Evolutionary conservation across 768 basidiomycete genomes (phyloP).

Genomic region (Amyloporia xantha): DNA sequence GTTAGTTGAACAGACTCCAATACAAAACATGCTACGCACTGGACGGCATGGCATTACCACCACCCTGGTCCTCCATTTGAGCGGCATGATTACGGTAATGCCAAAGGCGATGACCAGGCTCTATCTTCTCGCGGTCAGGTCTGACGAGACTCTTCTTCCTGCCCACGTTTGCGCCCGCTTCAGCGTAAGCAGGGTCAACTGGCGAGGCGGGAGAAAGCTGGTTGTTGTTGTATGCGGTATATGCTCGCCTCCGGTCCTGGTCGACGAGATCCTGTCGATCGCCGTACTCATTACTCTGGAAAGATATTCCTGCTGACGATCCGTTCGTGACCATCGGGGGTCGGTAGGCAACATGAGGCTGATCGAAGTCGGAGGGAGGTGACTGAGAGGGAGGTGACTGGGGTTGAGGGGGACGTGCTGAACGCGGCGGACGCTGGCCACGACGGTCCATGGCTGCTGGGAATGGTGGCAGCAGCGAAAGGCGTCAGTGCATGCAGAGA

Average conservation of each 20-base stretch:
- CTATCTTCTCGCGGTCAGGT: constrained; percentile 95
- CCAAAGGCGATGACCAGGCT: constrained; percentile 90
- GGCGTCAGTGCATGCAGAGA: constrained; percentile 21
- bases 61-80: constrained; percentile 64
- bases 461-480: constrained; percentile 4
- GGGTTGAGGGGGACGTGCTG: constrained; percentile 26
- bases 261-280: constrained; percentile 58
- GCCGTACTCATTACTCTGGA: constrained; percentile 62
- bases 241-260: constrained; percentile 41
- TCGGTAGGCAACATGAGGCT: constrained; percentile 9
- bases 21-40: constrained; percentile 43
- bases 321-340: constrained; percentile 12
- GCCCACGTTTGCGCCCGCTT: constrained; percentile 44
- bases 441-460: constrained; percentile 24
- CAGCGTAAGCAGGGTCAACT: constrained; percentile 27
- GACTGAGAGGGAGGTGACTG: constrained; percentile 19
- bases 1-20: background rate
- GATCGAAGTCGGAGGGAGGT: constrained; percentile 18
- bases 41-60: constrained; percentile 71
- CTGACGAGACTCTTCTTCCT: constrained; percentile 90
- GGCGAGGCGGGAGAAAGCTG: constrained; percentile 33
- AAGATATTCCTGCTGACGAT: constrained; percentile 44
- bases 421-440: constrained; percentile 32
- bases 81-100: constrained; percentile 89
- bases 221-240: constrained; percentile 39